Percentiles rank a stretch among this genome's conserved stretches.
Conservation (phyloP, 495 filamentous ascomycete species). For the Talaromyces adpressus region DNA sequence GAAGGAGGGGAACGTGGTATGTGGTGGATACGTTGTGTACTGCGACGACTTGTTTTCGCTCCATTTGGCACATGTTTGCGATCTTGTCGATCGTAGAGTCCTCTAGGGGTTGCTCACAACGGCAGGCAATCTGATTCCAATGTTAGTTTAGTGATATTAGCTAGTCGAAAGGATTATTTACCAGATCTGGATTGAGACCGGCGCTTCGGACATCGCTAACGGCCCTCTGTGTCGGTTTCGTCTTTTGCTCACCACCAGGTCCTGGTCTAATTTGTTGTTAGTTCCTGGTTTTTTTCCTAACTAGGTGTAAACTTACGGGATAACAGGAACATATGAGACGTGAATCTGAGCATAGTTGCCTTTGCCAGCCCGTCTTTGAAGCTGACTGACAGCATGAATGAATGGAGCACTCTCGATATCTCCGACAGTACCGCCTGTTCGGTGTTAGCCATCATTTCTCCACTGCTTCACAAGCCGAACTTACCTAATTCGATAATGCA, state of each 20-base stretch:
- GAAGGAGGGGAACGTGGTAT: slow-evolving; percentile 88
- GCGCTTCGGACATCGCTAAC: slow-evolving; percentile 74
- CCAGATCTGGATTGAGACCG: slow-evolving; percentile 79
- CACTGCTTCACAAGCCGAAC: background rate
- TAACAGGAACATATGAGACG: slow-evolving; percentile 71
- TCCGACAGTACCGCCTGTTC: slow-evolving; percentile 64
- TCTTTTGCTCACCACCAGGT: slow-evolving; percentile 81
- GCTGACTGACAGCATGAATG: slow-evolving; percentile 76
- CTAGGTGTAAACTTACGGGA: slow-evolving; percentile 13
- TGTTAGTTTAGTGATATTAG: slow-evolving; percentile 1
- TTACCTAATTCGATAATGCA: slow-evolving; percentile 63
- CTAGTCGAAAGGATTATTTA: slow-evolving; percentile 22
- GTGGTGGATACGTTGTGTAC: slow-evolving; percentile 81
- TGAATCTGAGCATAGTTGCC: slow-evolving; percentile 82
- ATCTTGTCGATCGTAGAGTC: slow-evolving; percentile 78
- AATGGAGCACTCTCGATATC: slow-evolving; percentile 92
- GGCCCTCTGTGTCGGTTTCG: slow-evolving; percentile 90
- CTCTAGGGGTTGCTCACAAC: slow-evolving; percentile 69
- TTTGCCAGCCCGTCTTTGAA: slow-evolving; percentile 63
- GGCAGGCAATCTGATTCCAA: slow-evolving; percentile 69
- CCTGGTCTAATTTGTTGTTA: slow-evolving; percentile 19
- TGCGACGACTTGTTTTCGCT: slow-evolving; percentile 69
- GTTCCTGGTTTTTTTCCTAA: slow-evolving; percentile 8
- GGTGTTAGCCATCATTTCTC: background rate
- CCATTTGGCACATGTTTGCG: slow-evolving; percentile 77